Base-by-base conservation (phyloP, 2,329 filamentous ascomycete species). In the Harringtonia aguacate region DNA sequence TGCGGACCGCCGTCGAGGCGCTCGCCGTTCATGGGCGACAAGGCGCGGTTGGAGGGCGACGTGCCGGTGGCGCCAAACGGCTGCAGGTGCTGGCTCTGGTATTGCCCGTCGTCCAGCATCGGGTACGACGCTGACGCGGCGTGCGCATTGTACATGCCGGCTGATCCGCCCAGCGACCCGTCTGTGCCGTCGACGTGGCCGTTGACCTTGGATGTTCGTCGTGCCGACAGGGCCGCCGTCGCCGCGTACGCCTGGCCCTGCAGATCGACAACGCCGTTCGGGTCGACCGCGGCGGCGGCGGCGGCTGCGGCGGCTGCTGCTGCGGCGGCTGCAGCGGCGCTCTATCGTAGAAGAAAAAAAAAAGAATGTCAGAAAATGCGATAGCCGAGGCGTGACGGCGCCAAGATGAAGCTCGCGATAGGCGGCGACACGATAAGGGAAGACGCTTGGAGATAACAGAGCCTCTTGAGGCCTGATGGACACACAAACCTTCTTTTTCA, bases 151-250 rank as follows among this genome's bases (percentile, higher is more conserved):
- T 83, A 83, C 61, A 89, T 75, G 51, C 76, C 79, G 84, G 50
- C 79, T 80, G 80, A 87, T 55, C 86, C 82, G 41, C 86, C 89
- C 41, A 90, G 73, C 28, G 86, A 84, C 17, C 85, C 89, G 55
- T 86, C 79, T 40, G 79, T 81, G 52, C 81, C 81, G 60, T 90
- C 84, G 44, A 79, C 77, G 53, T 79, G 75, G 46, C 83, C 83
- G 53, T 86, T 85, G 18, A 86, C 87, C 56, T 84, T 82, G 45
- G 81, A 81, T 24, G 78, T 70, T 55, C 83, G 75, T 58, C 70
- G 70, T 36, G 68, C 67, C 10, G 63, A 62, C 28, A 72, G 69
- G 28, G 67, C 67, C 10, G 65, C 63, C 8, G 62, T 78, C 66
- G 68, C 84, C 62, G 59, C 73, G 56, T 54, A 56, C 10, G 64